Conservation (phyloP, 2,329 filamentous ascomycete species). For the Teratosphaeria destructans region DNA sequence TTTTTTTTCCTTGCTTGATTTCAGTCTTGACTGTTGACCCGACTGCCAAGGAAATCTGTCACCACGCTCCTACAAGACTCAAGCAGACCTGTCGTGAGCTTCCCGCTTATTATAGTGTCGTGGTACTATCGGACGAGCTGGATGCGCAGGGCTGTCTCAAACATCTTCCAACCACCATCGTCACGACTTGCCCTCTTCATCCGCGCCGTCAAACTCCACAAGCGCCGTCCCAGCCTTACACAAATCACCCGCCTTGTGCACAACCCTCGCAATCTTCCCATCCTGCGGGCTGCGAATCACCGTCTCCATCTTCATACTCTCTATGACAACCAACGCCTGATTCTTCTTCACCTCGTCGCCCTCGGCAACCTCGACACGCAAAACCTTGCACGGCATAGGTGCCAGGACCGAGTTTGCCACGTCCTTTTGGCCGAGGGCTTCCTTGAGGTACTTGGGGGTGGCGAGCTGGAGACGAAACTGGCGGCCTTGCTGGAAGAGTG, state of each 20-base stretch:
- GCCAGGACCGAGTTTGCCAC: slow-evolving; percentile 72
- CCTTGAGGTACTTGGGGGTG: slow-evolving; percentile 70
- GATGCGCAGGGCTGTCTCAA: background rate
- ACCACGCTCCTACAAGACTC: too few relatives aligned
- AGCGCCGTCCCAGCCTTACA: slow-evolving; percentile 38
- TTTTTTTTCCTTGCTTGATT: too few relatives aligned
- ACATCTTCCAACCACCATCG: background rate
- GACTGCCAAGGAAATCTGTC: too few relatives aligned
- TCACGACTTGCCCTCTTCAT: slow-evolving; percentile 1
- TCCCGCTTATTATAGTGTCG: too few relatives aligned
- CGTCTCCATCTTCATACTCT: slow-evolving; percentile 48
- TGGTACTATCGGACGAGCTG: background rate
- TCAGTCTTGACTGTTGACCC: too few relatives aligned
- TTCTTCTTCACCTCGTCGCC: slow-evolving; percentile 78
- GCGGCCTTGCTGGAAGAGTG: slow-evolving; percentile 62
- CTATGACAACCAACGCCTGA: slow-evolving; percentile 66
- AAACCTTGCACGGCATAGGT: slow-evolving; percentile 95
- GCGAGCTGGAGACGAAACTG: slow-evolving; percentile 48
- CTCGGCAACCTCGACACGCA: slow-evolving; percentile 77
- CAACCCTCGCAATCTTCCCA: slow-evolving; percentile 37
- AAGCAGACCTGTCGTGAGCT: too few relatives aligned
- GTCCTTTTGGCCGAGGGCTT: slow-evolving; percentile 76
- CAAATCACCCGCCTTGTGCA: slow-evolving; percentile 37
- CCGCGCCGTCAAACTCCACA: slow-evolving; percentile 31
- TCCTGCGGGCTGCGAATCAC: slow-evolving; percentile 41